Conservation (phyloP, 2,329 filamentous ascomycete genomes). For the Phialophora macrospora region DNA sequence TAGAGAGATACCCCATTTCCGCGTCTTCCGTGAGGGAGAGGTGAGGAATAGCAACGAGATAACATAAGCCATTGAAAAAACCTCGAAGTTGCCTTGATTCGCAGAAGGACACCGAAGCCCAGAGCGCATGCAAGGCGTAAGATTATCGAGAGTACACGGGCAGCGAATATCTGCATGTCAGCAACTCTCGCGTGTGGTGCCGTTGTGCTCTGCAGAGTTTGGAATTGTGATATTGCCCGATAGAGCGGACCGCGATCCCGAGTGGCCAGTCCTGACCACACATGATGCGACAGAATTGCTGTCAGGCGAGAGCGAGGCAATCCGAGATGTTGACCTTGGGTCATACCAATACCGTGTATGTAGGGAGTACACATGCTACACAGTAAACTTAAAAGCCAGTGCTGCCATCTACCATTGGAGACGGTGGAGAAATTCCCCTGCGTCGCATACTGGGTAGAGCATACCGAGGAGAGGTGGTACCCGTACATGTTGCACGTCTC, state of each 20-base stretch:
- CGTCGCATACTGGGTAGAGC: not conserved
- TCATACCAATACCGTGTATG: not conserved
- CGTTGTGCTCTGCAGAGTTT: not conserved
- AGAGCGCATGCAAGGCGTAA: slow-evolving; percentile 17
- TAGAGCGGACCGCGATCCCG: not conserved
- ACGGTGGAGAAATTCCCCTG: slow-evolving; percentile 16
- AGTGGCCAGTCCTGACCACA: not conserved
- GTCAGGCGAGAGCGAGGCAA: not conserved
- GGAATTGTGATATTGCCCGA: slow-evolving; percentile 9
- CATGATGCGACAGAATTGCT: not conserved
- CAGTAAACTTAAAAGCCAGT: too few relatives aligned
- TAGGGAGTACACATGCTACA: too few relatives aligned
- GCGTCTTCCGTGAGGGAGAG: slow-evolving; percentile 11
- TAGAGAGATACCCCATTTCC: slow-evolving; percentile 28
- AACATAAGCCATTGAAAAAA: slow-evolving; percentile 5
- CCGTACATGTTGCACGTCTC: not conserved
- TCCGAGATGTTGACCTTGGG: not conserved
- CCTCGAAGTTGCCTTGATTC: slow-evolving; percentile 1
- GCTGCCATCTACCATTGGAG: not conserved
- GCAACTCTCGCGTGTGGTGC: slow-evolving; percentile 4
- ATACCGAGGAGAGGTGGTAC: not conserved
- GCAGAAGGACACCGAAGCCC: slow-evolving; percentile 12
- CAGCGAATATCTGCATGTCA: slow-evolving; percentile 22
- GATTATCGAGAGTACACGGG: slow-evolving; percentile 17
- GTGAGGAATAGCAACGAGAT: slow-evolving; percentile 25